Evolutionary conservation across 331 rosid genomes (phyloP).

Genomic region (Quercus phellos): DNA sequence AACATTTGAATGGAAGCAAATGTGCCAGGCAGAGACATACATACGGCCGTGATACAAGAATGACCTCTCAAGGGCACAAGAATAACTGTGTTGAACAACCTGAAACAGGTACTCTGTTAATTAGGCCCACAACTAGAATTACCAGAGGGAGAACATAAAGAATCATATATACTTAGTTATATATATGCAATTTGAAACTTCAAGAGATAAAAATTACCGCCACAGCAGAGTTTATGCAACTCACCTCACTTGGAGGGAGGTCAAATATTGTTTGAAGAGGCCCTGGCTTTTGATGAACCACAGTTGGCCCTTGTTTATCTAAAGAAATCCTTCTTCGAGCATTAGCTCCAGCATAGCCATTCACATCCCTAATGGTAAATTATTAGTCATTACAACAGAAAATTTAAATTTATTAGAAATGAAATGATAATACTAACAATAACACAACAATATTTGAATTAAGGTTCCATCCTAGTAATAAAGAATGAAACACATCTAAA

Average conservation of each 20-base stretch:
- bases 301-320: constrained; percentile 72
- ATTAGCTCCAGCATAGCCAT: constrained; percentile 74
- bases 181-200: neutral
- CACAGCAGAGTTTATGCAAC: constrained; percentile 21
- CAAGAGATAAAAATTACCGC: neutral
- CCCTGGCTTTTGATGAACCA: constrained; percentile 96
- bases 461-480: neutral
- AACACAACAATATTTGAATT: constrained; percentile 4
- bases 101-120: constrained; percentile 37
- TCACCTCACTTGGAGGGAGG: constrained; percentile 83
- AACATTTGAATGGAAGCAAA: constrained; percentile 96
- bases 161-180: neutral
- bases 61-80: constrained; percentile 99
- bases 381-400: constrained; percentile 11
- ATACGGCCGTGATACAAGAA: constrained; percentile 98
- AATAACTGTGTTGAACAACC: constrained; percentile 90
- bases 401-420: neutral
- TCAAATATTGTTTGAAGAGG: constrained; percentile 88
- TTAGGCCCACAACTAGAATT: constrained; percentile 27
- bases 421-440: neutral
- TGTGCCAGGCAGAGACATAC: constrained; percentile 91
- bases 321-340: constrained; percentile 65
- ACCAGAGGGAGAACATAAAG: neutral
- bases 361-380: constrained; percentile 38
- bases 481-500: neutral